A percentile compares a stretch with the other conserved stretches of the same genome.
These are phyloP conservation scores for Heteromeles arbutifolia DNA, from an alignment of 306 rosid genomes.

Conservation along the genomic window DNA sequence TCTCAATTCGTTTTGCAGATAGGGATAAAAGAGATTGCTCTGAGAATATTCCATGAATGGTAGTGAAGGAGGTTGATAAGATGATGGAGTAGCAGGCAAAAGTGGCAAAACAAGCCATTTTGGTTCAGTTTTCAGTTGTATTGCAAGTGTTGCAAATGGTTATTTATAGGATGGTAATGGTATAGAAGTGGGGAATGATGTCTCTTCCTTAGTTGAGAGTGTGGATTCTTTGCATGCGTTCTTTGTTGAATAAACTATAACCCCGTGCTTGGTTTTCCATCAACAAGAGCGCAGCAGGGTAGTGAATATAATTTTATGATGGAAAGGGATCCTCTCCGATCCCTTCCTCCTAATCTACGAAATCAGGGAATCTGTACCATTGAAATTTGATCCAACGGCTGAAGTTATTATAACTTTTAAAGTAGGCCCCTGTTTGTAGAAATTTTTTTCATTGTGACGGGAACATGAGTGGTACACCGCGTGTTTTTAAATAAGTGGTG, in stretches of 20 bases:
- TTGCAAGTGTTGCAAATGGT: neutral
- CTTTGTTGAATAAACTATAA: neutral
- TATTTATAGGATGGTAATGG: neutral
- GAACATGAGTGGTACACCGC: too few relatives aligned
- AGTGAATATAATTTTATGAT: neutral
- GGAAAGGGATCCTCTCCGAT: too few relatives aligned
- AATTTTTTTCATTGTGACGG: too few relatives aligned
- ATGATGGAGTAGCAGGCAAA: neutral
- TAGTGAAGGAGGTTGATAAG: neutral
- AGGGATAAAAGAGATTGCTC: conserved; percentile 3
- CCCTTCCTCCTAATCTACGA: too few relatives aligned
- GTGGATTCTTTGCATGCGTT: neutral
- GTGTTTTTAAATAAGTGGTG: too few relatives aligned
- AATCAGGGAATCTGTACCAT: too few relatives aligned
- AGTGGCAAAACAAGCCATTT: neutral
- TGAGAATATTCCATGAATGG: neutral
- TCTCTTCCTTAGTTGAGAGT: neutral
- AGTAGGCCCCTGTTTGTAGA: too few relatives aligned
- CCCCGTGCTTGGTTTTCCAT: conserved; percentile 3
- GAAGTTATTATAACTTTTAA: too few relatives aligned
- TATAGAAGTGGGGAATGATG: neutral
- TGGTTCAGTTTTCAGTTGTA: neutral
- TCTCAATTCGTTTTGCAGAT: conserved; percentile 17
- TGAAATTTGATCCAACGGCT: too few relatives aligned
- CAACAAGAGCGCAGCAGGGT: neutral